Percentiles rank a stretch among this genome's conserved stretches.
phyloP scores from a whole-genome alignment of 202 grass and related monocot species.

The Setaria viridis region DNA sequence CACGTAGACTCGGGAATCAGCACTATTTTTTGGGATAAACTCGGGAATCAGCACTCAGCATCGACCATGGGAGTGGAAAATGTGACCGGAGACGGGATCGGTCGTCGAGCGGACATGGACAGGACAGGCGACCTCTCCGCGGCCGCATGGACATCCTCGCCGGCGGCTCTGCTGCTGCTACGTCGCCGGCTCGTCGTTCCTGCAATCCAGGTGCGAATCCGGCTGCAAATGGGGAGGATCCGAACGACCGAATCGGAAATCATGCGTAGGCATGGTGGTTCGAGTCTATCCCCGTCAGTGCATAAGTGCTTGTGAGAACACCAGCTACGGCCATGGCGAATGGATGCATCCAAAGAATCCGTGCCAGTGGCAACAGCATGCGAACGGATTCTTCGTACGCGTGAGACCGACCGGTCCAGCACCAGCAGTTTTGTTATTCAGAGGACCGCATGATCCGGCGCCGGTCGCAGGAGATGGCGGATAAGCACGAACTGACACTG shows the following conservation, averaged over 20 bases:
- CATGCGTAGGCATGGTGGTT: background rate
- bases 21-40: background rate
- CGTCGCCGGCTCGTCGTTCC: slow-evolving; percentile 12
- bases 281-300: background rate
- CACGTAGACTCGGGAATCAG: background rate
- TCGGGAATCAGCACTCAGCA: background rate
- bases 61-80: slow-evolving; percentile 1
- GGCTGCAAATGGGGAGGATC: slow-evolving; percentile 13
- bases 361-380: background rate
- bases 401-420: background rate
- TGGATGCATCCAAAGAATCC: background rate
- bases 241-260: background rate
- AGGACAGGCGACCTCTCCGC: background rate
- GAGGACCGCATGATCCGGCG: background rate
- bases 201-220: background rate
- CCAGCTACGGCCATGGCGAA: too few relatives aligned
- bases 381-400: background rate
- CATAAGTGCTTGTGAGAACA: too few relatives aligned
- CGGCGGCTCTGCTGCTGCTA: slow-evolving; percentile 17
- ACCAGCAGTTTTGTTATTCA: background rate
- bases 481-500: background rate
- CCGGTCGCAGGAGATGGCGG: background rate
- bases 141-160: background rate
- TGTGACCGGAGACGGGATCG: background rate
- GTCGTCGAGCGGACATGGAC: background rate